A percentile compares a stretch with the other conserved stretches of the same genome.
These are phyloP conservation scores for Aureobasidium sp. DNA, from an alignment of 2,329 filamentous ascomycete genomes.

Conservation along the genomic window DNA sequence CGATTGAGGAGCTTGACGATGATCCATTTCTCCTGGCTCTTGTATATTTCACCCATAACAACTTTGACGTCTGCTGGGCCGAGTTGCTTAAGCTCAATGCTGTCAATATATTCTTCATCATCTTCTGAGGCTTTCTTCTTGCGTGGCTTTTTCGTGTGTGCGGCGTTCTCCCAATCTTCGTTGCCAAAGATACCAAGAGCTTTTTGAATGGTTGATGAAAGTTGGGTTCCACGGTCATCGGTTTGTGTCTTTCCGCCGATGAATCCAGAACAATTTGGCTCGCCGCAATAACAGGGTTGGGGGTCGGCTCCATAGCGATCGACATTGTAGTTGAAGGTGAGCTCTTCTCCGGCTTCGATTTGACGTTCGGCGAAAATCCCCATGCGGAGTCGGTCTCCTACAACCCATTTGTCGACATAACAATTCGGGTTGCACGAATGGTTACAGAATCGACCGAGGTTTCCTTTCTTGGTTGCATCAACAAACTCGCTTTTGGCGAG, in stretches of 20 bases:
- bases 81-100: slow-evolving; percentile 68
- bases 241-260: slow-evolving; percentile 98
- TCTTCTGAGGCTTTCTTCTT: slow-evolving; percentile 90
- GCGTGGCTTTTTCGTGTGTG: slow-evolving; percentile 75
- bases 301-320: slow-evolving; percentile 95
- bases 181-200: slow-evolving; percentile 90
- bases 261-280: slow-evolving; percentile 89
- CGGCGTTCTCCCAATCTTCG: slow-evolving; percentile 80
- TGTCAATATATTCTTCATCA: slow-evolving; percentile 92
- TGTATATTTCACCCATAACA: slow-evolving; percentile 93
- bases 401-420: slow-evolving; percentile 99
- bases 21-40: slow-evolving; percentile 99
- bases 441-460: slow-evolving; percentile 94
- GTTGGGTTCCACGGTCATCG: slow-evolving; percentile 74
- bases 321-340: slow-evolving; percentile 99
- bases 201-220: slow-evolving; percentile 76
- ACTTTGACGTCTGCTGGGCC: slow-evolving; percentile 80
- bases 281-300: slow-evolving; percentile 92
- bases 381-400: slow-evolving; percentile 95
- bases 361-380: slow-evolving; percentile 88
- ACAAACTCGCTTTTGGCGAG: slow-evolving; percentile 94
- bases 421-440: slow-evolving; percentile 98
- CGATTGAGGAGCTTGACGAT: slow-evolving; percentile 87
- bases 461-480: slow-evolving; percentile 93
- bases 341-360: slow-evolving; percentile 81